Evolutionary conservation across 306 rosid species (phyloP).

Genomic region (Senna siamea): DNA sequence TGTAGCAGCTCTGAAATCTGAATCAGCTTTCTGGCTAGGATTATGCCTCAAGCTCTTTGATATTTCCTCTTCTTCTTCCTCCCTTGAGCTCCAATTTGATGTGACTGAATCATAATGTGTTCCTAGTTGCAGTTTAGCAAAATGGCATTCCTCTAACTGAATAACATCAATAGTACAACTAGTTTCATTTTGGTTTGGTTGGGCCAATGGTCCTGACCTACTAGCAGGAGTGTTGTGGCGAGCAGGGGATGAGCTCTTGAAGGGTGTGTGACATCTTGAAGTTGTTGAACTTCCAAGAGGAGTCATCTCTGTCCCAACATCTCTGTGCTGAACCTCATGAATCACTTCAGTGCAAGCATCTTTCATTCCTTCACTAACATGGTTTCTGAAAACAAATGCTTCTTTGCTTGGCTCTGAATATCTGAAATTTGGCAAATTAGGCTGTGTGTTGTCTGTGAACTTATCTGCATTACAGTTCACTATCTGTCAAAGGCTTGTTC

Average conservation of each 20-base stretch:
- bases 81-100: constrained; percentile 92
- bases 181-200: constrained; percentile 41
- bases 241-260: constrained; percentile 80
- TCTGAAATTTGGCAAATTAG: constrained; percentile 57
- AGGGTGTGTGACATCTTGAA: constrained; percentile 89
- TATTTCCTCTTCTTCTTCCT: constrained; percentile 93
- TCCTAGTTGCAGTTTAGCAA: constrained; percentile 76
- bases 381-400: constrained; percentile 72
- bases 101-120: constrained; percentile 69
- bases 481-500: constrained; percentile 29
- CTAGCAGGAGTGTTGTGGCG: constrained; percentile 90
- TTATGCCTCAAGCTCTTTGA: constrained; percentile 92
- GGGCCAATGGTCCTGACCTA: constrained; percentile 83
- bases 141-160: constrained; percentile 83
- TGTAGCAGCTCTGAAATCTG: constrained; percentile 69
- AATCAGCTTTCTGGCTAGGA: constrained; percentile 56
- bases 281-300: constrained; percentile 97
- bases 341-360: constrained; percentile 48
- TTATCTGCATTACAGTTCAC: constrained; percentile 71
- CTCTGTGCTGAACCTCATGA: constrained; percentile 68
- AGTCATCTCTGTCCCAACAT: constrained; percentile 92
- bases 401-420: constrained; percentile 65
- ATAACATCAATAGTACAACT: constrained; percentile 61
- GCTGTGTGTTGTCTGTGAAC: constrained; percentile 71
- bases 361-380: constrained; percentile 5